phyloP scores from a whole-genome alignment of 192 early-diverging fungal species.

The Rhizoclosmatium sp. region DNA sequence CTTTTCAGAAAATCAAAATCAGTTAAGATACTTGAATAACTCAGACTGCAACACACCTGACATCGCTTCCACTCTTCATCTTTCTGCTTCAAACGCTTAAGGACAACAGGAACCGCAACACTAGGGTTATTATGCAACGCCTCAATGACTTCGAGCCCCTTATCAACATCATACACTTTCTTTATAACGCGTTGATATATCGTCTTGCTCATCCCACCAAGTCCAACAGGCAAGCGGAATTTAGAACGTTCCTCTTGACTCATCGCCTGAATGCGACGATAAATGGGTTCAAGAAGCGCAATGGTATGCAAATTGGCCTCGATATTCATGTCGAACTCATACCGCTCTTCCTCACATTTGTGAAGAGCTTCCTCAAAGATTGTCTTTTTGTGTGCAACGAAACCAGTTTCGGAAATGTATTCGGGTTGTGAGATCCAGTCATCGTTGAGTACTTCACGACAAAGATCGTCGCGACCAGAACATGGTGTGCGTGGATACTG shows the following conservation, averaged over 20 bases:
- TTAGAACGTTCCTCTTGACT: slow-evolving; percentile 73
- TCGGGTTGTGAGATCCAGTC: slow-evolving; percentile 94
- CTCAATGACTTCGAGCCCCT: slow-evolving; percentile 89
- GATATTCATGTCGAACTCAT: slow-evolving; percentile 98
- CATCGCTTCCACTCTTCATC: slow-evolving; percentile 97
- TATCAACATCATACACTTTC: slow-evolving; percentile 91
- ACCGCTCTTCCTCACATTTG: slow-evolving; percentile 95
- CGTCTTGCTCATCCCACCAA: slow-evolving; percentile 77
- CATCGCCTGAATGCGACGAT: slow-evolving; percentile 85
- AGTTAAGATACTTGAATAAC: not conserved
- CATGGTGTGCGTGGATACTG: slow-evolving; percentile 61
- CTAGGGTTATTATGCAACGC: slow-evolving; percentile 91
- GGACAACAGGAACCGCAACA: slow-evolving; percentile 89
- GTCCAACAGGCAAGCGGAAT: slow-evolving; percentile 76
- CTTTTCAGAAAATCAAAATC: slow-evolving; percentile 46
- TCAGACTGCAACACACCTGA: slow-evolving; percentile 56
- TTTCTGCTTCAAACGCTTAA: slow-evolving; percentile 96
- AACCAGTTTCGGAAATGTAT: slow-evolving; percentile 87
- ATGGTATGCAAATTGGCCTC: slow-evolving; percentile 93
- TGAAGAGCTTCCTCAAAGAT: slow-evolving; percentile 92
- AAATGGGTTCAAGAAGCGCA: slow-evolving; percentile 88
- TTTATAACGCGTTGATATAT: slow-evolving; percentile 94
- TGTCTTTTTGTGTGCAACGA: slow-evolving; percentile 91
- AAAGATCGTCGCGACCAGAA: slow-evolving; percentile 91
- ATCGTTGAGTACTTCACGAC: slow-evolving; percentile 96